Evolutionary conservation across 768 basidiomycete genomes (phyloP).

Genomic region (Suillus variegatus): DNA sequence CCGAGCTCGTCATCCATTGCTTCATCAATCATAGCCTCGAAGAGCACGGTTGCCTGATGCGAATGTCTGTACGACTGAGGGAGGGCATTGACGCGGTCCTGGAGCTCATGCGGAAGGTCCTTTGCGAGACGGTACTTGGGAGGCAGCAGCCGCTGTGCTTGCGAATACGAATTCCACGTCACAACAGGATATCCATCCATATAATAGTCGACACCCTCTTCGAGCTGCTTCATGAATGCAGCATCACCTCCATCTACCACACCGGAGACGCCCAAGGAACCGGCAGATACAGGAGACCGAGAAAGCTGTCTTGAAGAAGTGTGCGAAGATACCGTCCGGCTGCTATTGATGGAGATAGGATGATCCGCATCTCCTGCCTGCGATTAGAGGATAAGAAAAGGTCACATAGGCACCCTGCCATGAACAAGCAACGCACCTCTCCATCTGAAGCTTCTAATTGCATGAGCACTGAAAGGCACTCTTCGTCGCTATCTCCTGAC

Average conservation of each 20-base stretch:
- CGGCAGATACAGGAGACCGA: neutral
- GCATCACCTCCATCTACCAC: neutral
- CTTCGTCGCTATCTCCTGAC: slow-evolving; percentile 14
- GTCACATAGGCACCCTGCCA: neutral
- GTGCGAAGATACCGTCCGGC: slow-evolving; percentile 1
- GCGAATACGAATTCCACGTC: slow-evolving; percentile 25
- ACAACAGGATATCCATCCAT: slow-evolving; percentile 16
- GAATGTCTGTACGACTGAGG: slow-evolving; percentile 41
- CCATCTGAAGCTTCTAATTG: neutral
- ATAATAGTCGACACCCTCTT: slow-evolving; percentile 2
- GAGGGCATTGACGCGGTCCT: slow-evolving; percentile 66
- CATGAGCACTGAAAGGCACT: neutral
- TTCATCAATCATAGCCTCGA: slow-evolving; percentile 65
- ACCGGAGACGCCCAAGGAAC: neutral
- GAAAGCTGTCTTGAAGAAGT: slow-evolving; percentile 2
- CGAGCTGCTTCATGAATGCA: neutral
- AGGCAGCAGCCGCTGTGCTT: slow-evolving; percentile 16
- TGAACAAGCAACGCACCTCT: neutral
- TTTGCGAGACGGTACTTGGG: slow-evolving; percentile 35
- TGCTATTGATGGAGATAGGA: neutral
- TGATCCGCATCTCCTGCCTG: neutral
- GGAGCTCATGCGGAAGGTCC: slow-evolving; percentile 62
- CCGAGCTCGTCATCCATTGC: slow-evolving; percentile 66
- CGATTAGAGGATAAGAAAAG: neutral
- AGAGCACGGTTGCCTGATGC: slow-evolving; percentile 50